Percentiles rank a stretch among this genome's conserved stretches.
Conservation (phyloP, 208 protist species). For the Leishmania amazonensis region DNA sequence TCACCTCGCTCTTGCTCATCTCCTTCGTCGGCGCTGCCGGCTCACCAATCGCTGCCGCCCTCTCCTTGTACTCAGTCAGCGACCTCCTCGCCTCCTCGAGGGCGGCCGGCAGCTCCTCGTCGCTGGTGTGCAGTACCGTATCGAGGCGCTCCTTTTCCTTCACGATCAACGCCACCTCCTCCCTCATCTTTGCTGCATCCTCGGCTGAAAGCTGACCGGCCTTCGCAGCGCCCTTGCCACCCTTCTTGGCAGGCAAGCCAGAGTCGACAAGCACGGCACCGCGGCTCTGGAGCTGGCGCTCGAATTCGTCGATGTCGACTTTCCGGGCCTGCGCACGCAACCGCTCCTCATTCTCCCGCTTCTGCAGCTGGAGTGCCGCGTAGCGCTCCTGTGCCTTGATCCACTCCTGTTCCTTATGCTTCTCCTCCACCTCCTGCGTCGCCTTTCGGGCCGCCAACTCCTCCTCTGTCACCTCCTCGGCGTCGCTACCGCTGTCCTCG, state of each 20-base stretch:
- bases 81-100: conserved; percentile 61
- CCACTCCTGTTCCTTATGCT: conserved; percentile 48
- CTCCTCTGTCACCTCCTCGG: conserved; percentile 41
- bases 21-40: conserved; percentile 21
- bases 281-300: conserved; percentile 54
- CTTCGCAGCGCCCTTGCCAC: conserved; percentile 49
- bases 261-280: conserved; percentile 72
- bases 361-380: conserved; percentile 56
- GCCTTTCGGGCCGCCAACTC: conserved; percentile 34
- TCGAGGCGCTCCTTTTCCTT: conserved; percentile 77
- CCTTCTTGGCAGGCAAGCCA: conserved; percentile 35
- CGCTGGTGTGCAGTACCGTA: conserved; percentile 55
- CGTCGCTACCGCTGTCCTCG: conserved; percentile 51
- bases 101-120: conserved; percentile 60
- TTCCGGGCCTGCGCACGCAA: conserved; percentile 55
- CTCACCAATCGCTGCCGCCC: conserved; percentile 23
- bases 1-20: conserved; percentile 64
- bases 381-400: conserved; percentile 47
- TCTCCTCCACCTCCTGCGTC: conserved; percentile 43
- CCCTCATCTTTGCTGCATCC: conserved; percentile 54
- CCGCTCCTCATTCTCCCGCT: conserved; percentile 59
- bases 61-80: conserved; percentile 36
- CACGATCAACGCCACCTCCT: conserved; percentile 51
- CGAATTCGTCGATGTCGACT: conserved; percentile 63
- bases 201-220: conserved; percentile 47